Base-by-base conservation (phyloP, 495 filamentous ascomycete genomes). In the Aspergillus cavernicola region DNA sequence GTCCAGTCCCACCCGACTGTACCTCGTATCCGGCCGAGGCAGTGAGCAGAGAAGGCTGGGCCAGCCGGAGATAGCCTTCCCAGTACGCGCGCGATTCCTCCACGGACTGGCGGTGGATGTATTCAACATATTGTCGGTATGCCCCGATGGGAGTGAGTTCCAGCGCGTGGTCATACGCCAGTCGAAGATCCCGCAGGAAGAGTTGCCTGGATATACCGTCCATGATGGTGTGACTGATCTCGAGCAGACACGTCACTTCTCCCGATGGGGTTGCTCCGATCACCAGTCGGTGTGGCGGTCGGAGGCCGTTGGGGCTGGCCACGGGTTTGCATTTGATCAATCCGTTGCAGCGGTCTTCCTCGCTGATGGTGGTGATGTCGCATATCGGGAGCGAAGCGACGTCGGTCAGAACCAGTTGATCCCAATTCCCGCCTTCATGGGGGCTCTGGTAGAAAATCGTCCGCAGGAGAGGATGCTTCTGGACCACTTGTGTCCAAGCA, bases 401-500 rank as follows among this genome's bases (percentile, higher is more conserved):
- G 18, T 9, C 26, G 26, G 26, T 29, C 5, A 29, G 26, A 2
- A 51, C 38, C 22, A 52, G 19, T 26, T 52, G 40, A n/a, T 57
- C 26, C 5, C 5, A 5, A 24, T 15, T 13, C 16, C 12, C 5
- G 8, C 18, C 13, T 18, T n/a, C 15, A 15, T 12, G 29, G 22
- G 40, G 12, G 7, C 12, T 20, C 12, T 74, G 67, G 26, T 77
- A 57, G 37, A 80, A 78, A n/a, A 77, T 62, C 0, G 79, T 79
- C 16, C 79, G 56, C 12, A 82, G 64, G 10, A 69, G 57, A 1
- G 73, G 50, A 56, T 82, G 78, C 20, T 66, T 68, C 7, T 65
- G 48, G 16, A 80, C 71, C 2, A 82, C 71, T 12, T 47, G 59
- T 38, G 63, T 50, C 78, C 78, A 82, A 1, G 78, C 76, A 13